phyloP scores from a whole-genome alignment of 2,329 filamentous ascomycete genomes.

The Metarhizium humberi region DNA sequence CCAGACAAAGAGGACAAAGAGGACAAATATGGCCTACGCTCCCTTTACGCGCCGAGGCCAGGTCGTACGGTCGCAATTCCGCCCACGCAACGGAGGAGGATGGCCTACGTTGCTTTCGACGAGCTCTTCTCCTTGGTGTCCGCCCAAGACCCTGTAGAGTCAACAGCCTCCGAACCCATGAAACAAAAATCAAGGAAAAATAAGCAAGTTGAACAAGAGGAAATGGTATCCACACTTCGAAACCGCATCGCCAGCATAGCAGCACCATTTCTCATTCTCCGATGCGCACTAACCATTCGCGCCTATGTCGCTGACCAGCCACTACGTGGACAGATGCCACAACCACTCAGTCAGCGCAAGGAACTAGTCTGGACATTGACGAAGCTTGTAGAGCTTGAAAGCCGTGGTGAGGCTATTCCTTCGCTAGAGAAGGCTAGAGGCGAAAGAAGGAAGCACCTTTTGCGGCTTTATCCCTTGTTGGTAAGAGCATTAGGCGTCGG shows the following conservation, averaged over 20 bases:
- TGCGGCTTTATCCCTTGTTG: slow-evolving; percentile 71
- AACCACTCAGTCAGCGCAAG: slow-evolving; percentile 69
- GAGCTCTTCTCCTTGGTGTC: slow-evolving; percentile 66
- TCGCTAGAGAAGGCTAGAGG: slow-evolving; percentile 39
- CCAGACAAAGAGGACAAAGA: slow-evolving; percentile 35
- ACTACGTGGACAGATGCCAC: slow-evolving; percentile 78
- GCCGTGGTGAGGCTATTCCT: slow-evolving; percentile 62
- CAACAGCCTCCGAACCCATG: not conserved
- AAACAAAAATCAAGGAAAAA: not conserved
- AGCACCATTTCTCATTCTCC: slow-evolving; percentile 73
- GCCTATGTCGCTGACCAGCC: slow-evolving; percentile 88
- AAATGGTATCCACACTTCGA: slow-evolving; percentile 25
- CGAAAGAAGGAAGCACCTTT: slow-evolving; percentile 62
- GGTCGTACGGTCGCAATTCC: slow-evolving; percentile 64
- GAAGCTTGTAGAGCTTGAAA: slow-evolving; percentile 56
- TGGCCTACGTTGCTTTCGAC: slow-evolving; percentile 73
- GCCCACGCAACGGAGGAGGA: slow-evolving; percentile 56
- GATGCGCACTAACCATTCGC: slow-evolving; percentile 71
- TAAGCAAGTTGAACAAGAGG: slow-evolving; percentile 2
- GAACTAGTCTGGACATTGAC: slow-evolving; percentile 67
- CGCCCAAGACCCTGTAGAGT: slow-evolving; percentile 16
- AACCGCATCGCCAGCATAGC: slow-evolving; percentile 63
- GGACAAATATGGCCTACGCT: slow-evolving; percentile 40
- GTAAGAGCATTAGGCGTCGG: slow-evolving; percentile 48
- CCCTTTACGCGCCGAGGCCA: slow-evolving; percentile 53